These are phyloP conservation scores for Entomophthora muscae DNA, from an alignment of 371 early-diverging fungal species.

Conservation along the genomic window DNA sequence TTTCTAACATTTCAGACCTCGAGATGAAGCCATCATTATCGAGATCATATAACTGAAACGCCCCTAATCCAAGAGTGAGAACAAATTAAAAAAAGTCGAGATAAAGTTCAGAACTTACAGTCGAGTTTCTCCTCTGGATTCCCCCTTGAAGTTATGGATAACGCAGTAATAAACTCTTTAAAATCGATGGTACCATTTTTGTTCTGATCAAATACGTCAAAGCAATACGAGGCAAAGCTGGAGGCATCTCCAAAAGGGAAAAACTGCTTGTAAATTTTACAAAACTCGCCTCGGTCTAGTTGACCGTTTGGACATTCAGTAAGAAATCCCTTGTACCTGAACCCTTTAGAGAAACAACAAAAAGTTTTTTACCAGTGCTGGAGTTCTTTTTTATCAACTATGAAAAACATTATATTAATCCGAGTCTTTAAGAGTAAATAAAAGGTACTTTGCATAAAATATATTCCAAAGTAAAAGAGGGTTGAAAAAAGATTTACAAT, in stretches of 20 bases:
- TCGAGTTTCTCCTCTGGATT: conserved; percentile 71
- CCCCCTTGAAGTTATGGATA: conserved; percentile 73
- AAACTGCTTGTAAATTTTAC: conserved; percentile 87
- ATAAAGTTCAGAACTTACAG: conserved; percentile 26
- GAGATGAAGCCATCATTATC: conserved; percentile 80
- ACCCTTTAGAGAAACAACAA: not conserved
- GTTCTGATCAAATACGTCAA: conserved; percentile 76
- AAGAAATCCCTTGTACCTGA: conserved; percentile 84
- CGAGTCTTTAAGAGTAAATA: not conserved
- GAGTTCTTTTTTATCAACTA: conserved; percentile 85
- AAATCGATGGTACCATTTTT: conserved; percentile 81
- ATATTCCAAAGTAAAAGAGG: too few species aligned
- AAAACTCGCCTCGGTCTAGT: conserved; percentile 70
- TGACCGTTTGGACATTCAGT: conserved; percentile 81
- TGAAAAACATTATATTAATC: too few species aligned
- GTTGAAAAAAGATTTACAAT: conserved; percentile 61
- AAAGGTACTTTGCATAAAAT: not conserved
- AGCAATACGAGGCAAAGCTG: conserved; percentile 77
- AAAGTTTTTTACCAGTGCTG: conserved; percentile 61
- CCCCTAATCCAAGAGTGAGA: conserved; percentile 15
- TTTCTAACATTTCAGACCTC: conserved; percentile 69
- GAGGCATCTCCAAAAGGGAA: conserved; percentile 93
- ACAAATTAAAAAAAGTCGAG: not conserved
- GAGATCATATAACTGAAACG: conserved; percentile 74
- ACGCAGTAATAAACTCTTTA: conserved; percentile 77